Base-by-base conservation (phyloP, 768 basidiomycete species). In the Mrakia blollopis region DNA sequence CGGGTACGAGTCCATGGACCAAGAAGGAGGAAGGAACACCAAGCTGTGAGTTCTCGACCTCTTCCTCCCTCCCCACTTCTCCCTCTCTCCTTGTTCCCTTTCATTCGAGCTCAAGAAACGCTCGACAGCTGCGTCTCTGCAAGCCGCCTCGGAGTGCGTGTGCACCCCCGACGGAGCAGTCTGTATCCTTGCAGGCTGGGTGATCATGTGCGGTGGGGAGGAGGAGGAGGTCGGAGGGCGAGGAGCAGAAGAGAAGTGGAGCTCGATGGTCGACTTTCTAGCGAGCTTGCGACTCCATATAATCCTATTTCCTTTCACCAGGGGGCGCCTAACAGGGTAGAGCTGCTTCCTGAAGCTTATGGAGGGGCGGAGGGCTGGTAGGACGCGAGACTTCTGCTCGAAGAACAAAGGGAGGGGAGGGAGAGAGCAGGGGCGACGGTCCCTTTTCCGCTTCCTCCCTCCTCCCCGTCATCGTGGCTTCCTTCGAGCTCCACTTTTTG, bases 11-110 rank as follows among this genome's bases (percentile, higher is more conserved):
- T 28, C 39, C 18, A 71, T 71, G 69, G 65, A 68, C n/a, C 35
- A 68, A 23, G 63, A 13, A 30, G 28, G 23, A 23, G 52, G 25
- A 16, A 25, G 25, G 32, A 54, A 30, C 72, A 75, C 47, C 21
- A 75, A 69, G 68, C 68, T 75, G 74, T 54, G 4, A 50, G 74
- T 65, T 32, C 72, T 39, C 73, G 14, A 32, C 23, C 7, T 28
- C 21, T n/a, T n/a, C n/a, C n/a, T n/a, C n/a, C n/a, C n/a, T 28
- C 61, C 39, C 72, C 54, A 30, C 30, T 37, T 39, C 25, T 13
- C 72, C 72, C 16, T n/a, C 28, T n/a, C 57, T 25, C 32, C 37
- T 14, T 30, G n/a, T 50, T 52, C 25, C 65, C 35, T 68, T 41
- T 39, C 65, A 32, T 68, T 16, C 13, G 21, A 25, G 65, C 21